Percentiles rank a stretch among this genome's conserved stretches.
These are phyloP conservation scores for Mucor piriformis DNA, from an alignment of 371 early-diverging fungal species.

Conservation along the genomic window DNA sequence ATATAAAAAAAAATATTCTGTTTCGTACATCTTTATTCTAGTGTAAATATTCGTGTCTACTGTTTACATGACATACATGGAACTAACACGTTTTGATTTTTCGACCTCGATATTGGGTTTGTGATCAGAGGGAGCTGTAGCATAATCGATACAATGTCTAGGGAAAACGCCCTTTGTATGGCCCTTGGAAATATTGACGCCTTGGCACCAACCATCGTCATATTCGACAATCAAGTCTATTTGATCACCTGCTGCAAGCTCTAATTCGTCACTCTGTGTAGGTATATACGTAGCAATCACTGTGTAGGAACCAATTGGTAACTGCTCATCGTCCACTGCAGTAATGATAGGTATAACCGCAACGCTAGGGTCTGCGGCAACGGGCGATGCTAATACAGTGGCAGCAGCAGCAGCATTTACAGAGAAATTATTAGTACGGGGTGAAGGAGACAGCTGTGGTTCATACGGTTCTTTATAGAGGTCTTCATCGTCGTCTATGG, in stretches of 20 bases:
- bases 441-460: neutral
- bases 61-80: conserved; percentile 24
- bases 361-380: neutral
- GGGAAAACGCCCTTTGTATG: conserved; percentile 60
- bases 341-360: neutral
- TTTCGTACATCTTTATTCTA: too few species aligned
- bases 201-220: conserved; percentile 67
- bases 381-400: neutral
- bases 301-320: conserved; percentile 33
- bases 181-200: conserved; percentile 53
- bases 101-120: conserved; percentile 6
- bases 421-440: neutral
- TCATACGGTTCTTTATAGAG: neutral
- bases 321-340: neutral
- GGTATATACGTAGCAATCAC: conserved; percentile 58
- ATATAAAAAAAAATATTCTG: neutral
- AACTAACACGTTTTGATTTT: conserved; percentile 32
- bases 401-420: too few species aligned
- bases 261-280: conserved; percentile 59
- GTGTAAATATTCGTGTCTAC: neutral
- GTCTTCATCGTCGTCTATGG: too few species aligned
- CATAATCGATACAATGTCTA: conserved; percentile 51
- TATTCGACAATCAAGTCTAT: conserved; percentile 58
- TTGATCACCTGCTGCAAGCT: conserved; percentile 56
- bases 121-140: neutral